Percentiles rank a stretch among this genome's conserved stretches.
phyloP scores from a whole-genome alignment of 306 rosid genomes.

The Fragaria iinumae region DNA sequence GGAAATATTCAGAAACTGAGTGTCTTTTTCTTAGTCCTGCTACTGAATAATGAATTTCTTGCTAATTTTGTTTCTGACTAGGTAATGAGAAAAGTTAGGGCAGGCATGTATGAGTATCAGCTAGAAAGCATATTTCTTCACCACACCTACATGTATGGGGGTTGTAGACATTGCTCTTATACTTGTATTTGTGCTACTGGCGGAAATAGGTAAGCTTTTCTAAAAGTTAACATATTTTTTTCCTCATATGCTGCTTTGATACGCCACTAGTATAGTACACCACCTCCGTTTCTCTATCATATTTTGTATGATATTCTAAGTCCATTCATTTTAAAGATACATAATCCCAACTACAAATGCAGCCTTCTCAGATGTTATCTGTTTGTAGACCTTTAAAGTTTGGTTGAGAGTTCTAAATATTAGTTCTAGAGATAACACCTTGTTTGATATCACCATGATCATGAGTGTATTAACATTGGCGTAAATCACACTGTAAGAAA shows the following conservation, averaged over 20 bases:
- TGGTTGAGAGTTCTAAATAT: not conserved
- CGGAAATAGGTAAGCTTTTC: conserved; percentile 50
- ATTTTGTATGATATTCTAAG: not conserved
- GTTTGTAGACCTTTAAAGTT: not conserved
- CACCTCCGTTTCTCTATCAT: not conserved
- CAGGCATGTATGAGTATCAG: conserved; percentile 90
- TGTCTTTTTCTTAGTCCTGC: not conserved
- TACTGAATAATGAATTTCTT: conserved; percentile 1
- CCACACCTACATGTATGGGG: conserved; percentile 96
- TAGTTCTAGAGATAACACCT: not conserved
- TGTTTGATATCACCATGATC: conserved; percentile 2
- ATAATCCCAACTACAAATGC: not conserved
- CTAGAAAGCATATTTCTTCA: conserved; percentile 91
- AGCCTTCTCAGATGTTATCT: not conserved
- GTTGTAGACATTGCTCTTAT: conserved; percentile 93
- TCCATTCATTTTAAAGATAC: not conserved
- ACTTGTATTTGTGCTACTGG: conserved; percentile 98
- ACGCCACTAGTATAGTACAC: not conserved
- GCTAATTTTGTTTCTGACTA: conserved; percentile 30
- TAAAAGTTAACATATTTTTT: not conserved
- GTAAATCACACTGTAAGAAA: conserved; percentile 7
- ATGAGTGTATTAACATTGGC: not conserved
- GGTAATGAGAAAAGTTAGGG: conserved; percentile 81
- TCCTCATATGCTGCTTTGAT: not conserved
- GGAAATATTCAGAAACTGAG: conserved; percentile 4